Evolutionary conservation across 371 early-diverging fungal genomes (phyloP).

Genomic region (Mucor indicus): DNA sequence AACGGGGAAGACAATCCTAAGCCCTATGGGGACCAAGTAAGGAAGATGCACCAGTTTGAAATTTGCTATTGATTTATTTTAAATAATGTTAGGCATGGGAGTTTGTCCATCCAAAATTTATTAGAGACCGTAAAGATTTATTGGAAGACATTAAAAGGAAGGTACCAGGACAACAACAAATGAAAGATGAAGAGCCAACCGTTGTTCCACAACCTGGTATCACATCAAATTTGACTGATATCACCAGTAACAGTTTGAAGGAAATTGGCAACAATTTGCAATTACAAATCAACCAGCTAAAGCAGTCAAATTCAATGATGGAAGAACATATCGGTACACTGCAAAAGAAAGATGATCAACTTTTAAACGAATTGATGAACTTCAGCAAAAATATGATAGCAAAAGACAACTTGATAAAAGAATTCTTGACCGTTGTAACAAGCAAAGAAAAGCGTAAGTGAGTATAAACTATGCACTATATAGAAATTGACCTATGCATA

Average conservation of each 20-base stretch:
- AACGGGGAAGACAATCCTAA: conserved; percentile 53
- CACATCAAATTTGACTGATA: neutral
- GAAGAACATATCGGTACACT: conserved; percentile 39
- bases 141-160: conserved; percentile 64
- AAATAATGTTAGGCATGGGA: conserved; percentile 68
- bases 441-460: conserved; percentile 6
- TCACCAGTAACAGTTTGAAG: neutral
- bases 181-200: conserved; percentile 19
- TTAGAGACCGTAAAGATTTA: conserved; percentile 58
- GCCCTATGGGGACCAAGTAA: conserved; percentile 65
- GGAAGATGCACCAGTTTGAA: neutral
- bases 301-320: conserved; percentile 25
- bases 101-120: conserved; percentile 76
- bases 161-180: conserved; percentile 27
- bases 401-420: conserved; percentile 64
- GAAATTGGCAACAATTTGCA: conserved; percentile 35
- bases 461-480: neutral
- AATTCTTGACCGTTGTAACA: conserved; percentile 43
- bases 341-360: conserved; percentile 49
- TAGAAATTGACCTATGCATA: too few species aligned
- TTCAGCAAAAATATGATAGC: conserved; percentile 58
- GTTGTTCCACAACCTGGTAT: neutral
- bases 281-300: conserved; percentile 42
- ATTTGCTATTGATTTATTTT: neutral
- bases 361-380: conserved; percentile 56